Evolutionary conservation across 2,329 filamentous ascomycete genomes (phyloP).

Genomic region (Microascus cirrosus): DNA sequence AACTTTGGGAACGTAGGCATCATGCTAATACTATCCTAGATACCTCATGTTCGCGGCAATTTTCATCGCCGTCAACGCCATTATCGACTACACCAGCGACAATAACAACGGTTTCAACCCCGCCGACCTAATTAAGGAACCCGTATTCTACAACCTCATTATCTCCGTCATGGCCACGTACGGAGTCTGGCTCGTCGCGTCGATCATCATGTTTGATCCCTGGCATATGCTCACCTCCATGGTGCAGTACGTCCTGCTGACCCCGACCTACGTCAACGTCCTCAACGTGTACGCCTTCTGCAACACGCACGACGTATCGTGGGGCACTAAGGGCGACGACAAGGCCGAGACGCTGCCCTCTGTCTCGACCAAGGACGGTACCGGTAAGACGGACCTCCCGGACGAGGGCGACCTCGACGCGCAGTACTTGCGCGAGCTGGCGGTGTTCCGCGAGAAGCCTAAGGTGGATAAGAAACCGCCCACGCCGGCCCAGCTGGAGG

Average conservation of each 20-base stretch:
- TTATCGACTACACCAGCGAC: slow-evolving; percentile 57
- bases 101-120: slow-evolving; percentile 52
- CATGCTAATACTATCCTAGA: slow-evolving; percentile 21
- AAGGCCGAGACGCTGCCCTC: slow-evolving; percentile 84
- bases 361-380: slow-evolving; percentile 78
- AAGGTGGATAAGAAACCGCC: slow-evolving; percentile 57
- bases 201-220: slow-evolving; percentile 89
- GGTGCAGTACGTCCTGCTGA: slow-evolving; percentile 86
- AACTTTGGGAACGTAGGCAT: background rate
- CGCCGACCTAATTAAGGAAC: slow-evolving; percentile 68
- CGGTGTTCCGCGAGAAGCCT: slow-evolving; percentile 62
- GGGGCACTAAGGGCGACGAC: slow-evolving; percentile 97
- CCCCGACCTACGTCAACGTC: slow-evolving; percentile 95
- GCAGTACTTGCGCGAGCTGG: slow-evolving; percentile 80
- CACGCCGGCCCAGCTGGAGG: slow-evolving; percentile 44
- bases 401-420: slow-evolving; percentile 93
- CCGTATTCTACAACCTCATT: slow-evolving; percentile 86
- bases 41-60: slow-evolving; percentile 92
- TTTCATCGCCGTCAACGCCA: slow-evolving; percentile 83
- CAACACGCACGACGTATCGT: slow-evolving; percentile 95
- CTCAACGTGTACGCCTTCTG: slow-evolving; percentile 99
- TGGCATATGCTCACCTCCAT: slow-evolving; percentile 99
- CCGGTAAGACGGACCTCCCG: slow-evolving; percentile 87
- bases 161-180: slow-evolving; percentile 88
- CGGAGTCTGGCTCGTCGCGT: slow-evolving; percentile 83